Evolutionary conservation across 495 filamentous ascomycete species (phyloP), one percentile per base, ranked within the genome.

Genomic region (Daldinia grandis): DNA sequence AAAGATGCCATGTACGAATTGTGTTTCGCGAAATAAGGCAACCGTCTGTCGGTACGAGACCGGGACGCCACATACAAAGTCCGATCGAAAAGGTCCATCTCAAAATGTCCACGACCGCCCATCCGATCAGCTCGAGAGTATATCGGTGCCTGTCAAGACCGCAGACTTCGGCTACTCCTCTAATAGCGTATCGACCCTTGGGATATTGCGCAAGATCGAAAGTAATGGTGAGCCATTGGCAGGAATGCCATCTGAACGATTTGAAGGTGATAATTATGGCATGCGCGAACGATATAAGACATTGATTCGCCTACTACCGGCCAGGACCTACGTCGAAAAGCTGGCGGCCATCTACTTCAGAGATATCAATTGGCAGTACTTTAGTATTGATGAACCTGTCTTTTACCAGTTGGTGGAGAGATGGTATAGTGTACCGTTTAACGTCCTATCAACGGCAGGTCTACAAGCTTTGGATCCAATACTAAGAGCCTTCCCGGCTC

Each of bases 311-410:
- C 82, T 84, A 50, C 78, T 89, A 0, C 88, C 88, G 0, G 76
- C 86, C 1, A 78, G 81, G 54, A 74, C 76, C n/a, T 85, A 82
- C 74, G 82, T 86, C 59, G 81, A 86, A 31, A 78, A 82, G 61
- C 80, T 90, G 49, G 76, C 86, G 4, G 80, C 81, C 4, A 77
- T 85, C 4, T 90, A 84, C 76, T 88, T 90, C 66, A 63, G 68
- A 5, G 82, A 85, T 17, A 83, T 89, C 64, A 89, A 89, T 74
- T 87, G 86, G 82, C 83, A 86, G 58, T 89, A 90, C 62, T 84
- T 79, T 42, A 78, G 81, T 33, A 74, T 90, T 10, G 87, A 90
- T 61, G 81, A 84, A 55, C 78, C 79, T 19, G 71, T 84, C 1
- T 88, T 88, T 59, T 74, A 80, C 38, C 72, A 74, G 1, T 81